phyloP scores from a whole-genome alignment of 2,329 filamentous ascomycete genomes.

The Exophiala bonariae region DNA sequence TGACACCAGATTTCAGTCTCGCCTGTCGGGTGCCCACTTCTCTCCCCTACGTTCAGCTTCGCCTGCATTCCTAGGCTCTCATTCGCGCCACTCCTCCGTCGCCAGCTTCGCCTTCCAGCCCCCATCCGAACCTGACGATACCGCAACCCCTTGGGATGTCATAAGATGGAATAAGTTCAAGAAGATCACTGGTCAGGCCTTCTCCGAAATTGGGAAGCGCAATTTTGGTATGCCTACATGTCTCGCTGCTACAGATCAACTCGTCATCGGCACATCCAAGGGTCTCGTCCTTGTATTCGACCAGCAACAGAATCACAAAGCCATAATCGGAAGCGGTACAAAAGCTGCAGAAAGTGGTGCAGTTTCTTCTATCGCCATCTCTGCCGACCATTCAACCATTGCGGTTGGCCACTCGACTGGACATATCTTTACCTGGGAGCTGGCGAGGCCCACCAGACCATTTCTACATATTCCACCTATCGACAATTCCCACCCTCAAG shows the following conservation, averaged over 20 bases:
- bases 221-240: slow-evolving; percentile 93
- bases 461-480: slow-evolving; percentile 85
- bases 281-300: slow-evolving; percentile 95
- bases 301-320: slow-evolving; percentile 92
- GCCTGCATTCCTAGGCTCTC: slow-evolving; percentile 71
- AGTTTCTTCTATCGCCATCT: slow-evolving; percentile 83
- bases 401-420: slow-evolving; percentile 88
- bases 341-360: slow-evolving; percentile 92
- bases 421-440: slow-evolving; percentile 96
- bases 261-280: slow-evolving; percentile 90
- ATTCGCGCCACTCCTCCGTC: slow-evolving; percentile 79
- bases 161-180: slow-evolving; percentile 92
- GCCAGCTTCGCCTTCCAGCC: slow-evolving; percentile 66
- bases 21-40: slow-evolving; percentile 63
- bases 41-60: slow-evolving; percentile 69
- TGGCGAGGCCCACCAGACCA: slow-evolving; percentile 74
- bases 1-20: slow-evolving; percentile 89
- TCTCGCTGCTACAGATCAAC: slow-evolving; percentile 80
- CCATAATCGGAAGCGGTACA: slow-evolving; percentile 89
- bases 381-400: slow-evolving; percentile 89
- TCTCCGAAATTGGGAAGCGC: slow-evolving; percentile 87
- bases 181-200: slow-evolving; percentile 84
- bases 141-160: slow-evolving; percentile 90
- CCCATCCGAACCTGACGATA: slow-evolving; percentile 64
- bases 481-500: slow-evolving; percentile 63